Base-by-base conservation (phyloP, 1,284 basidiomycete species). In the Puccinia hordei region DNA sequence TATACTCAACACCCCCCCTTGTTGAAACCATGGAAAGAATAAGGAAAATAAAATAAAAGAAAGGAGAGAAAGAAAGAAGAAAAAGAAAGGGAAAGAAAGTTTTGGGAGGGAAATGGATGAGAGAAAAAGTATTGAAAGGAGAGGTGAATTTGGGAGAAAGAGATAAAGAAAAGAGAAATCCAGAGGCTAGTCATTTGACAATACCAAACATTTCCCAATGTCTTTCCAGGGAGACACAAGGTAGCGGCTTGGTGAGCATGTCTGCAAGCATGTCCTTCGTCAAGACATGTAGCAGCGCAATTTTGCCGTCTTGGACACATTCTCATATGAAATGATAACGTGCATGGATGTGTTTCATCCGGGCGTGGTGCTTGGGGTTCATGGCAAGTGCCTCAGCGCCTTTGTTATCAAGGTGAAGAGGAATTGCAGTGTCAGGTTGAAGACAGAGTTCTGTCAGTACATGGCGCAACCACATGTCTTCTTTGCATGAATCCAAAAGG, bases 321-420 rank as follows among this genome's bases (percentile, higher is more conserved):
- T 73, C 49, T 19, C 51, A 6, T 22, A 73, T 27, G 30, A 73
- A 73, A 27, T 73, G 71, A 30, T 73, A 73, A 12, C 71, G 13
- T 53, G 71, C 44, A 51, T 73, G 24, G 30, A 74, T 74, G 38
- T 74, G 73, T 30, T 73, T 73, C 15, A 46, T 73, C 2, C 30
- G 19, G 22, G 71, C 8, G 49, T 51, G 41, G 38, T 41, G 38
- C 38, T 41, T 12, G 38, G 38, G 38, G 38, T 41, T 41, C 38
- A 41, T 41, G 4, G 71, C 71, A 17, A 73, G 49, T n/a, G 71
- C 41, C 35, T 73, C 44, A 51, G 71, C 44, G 27, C 38, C 38
- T 41, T 41, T 12, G 38, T 41, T 41, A 41, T 41, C 38, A 41
- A 41, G 6, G 12, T 41, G 38, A 4, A 41, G 38, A 41, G 38